Evolutionary conservation across 1,284 basidiomycete genomes (phyloP).

Genomic region (Athelia psychrophila): DNA sequence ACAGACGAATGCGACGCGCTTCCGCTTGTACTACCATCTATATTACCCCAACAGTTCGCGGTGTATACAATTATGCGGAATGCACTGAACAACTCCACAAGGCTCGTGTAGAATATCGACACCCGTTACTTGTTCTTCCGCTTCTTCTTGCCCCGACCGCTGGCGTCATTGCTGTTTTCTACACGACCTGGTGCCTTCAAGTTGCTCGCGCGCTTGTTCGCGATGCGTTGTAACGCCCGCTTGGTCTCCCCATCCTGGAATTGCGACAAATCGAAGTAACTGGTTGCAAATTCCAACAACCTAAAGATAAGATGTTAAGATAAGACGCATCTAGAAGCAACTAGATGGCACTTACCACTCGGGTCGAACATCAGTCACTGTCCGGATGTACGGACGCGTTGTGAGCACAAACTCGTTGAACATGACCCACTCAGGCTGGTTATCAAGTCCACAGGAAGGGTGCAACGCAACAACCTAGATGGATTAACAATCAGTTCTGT

Average conservation of each 20-base stretch:
- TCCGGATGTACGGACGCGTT: constrained; percentile 86
- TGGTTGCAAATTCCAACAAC: constrained; percentile 80
- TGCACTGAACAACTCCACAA: not conserved
- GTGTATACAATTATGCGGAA: not conserved
- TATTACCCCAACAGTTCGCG: not conserved
- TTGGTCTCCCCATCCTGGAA: constrained; percentile 79
- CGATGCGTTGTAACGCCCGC: constrained; percentile 52
- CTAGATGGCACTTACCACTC: constrained; percentile 67
- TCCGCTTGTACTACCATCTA: not conserved
- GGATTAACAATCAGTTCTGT: constrained; percentile 5
- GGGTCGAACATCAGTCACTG: constrained; percentile 84
- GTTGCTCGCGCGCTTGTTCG: constrained; percentile 36
- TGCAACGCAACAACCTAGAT: constrained; percentile 85
- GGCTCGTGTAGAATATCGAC: not conserved
- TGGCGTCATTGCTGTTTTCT: constrained; percentile 11
- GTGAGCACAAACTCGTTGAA: constrained; percentile 99
- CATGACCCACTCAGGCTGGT: constrained; percentile 94
- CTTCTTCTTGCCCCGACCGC: constrained; percentile 23
- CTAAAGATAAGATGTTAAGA: constrained; percentile 31
- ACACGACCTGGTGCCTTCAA: constrained; percentile 26
- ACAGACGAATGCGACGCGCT: not conserved
- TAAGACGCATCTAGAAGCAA: not conserved
- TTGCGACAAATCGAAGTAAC: constrained; percentile 74
- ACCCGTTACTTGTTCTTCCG: constrained; percentile 13
- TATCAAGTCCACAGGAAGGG: constrained; percentile 89